A percentile compares a stretch with the other conserved stretches of the same genome.
phyloP scores from a whole-genome alignment of 1,284 basidiomycete species.

The Boletus smithii region DNA sequence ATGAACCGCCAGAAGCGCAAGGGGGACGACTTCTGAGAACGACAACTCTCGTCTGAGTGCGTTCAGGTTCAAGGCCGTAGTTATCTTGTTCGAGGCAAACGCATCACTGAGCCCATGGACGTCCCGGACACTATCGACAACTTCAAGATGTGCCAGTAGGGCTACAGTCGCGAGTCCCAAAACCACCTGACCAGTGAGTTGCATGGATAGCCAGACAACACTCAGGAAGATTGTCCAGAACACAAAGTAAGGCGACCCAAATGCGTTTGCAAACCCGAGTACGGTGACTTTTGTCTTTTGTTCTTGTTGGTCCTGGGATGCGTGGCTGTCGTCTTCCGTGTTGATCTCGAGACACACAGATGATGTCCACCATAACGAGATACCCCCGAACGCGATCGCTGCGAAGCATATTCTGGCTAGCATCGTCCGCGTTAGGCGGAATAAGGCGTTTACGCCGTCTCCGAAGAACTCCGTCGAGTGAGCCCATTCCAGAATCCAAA shows the following conservation, averaged over 20 bases:
- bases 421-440: slow-evolving; percentile 57
- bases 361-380: slow-evolving; percentile 63
- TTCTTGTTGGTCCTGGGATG: neutral
- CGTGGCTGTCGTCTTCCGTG: slow-evolving; percentile 22
- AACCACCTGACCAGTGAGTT: slow-evolving; percentile 81
- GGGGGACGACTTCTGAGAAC: slow-evolving; percentile 68
- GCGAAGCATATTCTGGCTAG: slow-evolving; percentile 59
- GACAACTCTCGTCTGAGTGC: slow-evolving; percentile 15
- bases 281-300: slow-evolving; percentile 57
- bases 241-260: slow-evolving; percentile 83
- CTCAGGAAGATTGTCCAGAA: slow-evolving; percentile 71
- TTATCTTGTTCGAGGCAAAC: slow-evolving; percentile 46
- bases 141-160: slow-evolving; percentile 70
- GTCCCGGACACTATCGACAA: slow-evolving; percentile 78
- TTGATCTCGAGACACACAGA: slow-evolving; percentile 72
- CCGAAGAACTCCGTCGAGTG: slow-evolving; percentile 54
- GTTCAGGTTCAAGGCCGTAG: slow-evolving; percentile 27
- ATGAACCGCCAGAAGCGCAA: slow-evolving; percentile 74
- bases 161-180: slow-evolving; percentile 64
- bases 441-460: slow-evolving; percentile 29
- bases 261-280: slow-evolving; percentile 87
- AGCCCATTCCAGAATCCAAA: slow-evolving; percentile 81
- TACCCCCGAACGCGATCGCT: slow-evolving; percentile 50
- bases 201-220: slow-evolving; percentile 58
- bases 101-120: slow-evolving; percentile 53